These are phyloP conservation scores for Nothophytophthora sp. DNA, from an alignment of 352 stramenopile species.

Conservation along the genomic window DNA sequence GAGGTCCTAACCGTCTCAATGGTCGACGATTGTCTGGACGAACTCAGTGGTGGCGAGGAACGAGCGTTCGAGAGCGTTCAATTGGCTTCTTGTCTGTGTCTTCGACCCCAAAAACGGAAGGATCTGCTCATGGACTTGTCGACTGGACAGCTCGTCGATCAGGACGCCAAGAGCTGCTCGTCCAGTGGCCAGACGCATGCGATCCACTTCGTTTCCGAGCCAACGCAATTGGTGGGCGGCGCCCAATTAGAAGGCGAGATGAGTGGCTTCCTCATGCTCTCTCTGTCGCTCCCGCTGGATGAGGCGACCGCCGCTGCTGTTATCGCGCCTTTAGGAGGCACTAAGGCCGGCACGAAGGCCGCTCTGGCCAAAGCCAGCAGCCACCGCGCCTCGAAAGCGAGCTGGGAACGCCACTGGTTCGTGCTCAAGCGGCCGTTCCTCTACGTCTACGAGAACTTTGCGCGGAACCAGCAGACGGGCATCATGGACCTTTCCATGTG, in stretches of 20 bases:
- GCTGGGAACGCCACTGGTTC: constrained; percentile 80
- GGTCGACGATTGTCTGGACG: constrained; percentile 34
- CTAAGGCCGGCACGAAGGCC: constrained; percentile 1
- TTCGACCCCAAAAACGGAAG: constrained; percentile 47
- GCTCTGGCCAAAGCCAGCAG: constrained; percentile 7
- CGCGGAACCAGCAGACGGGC: constrained; percentile 60
- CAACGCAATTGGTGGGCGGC: constrained; percentile 37
- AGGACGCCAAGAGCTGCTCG: constrained; percentile 2
- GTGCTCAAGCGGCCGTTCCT: constrained; percentile 81
- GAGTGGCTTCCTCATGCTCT: constrained; percentile 78
- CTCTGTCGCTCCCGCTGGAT: constrained; percentile 44
- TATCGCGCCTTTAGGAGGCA: constrained; percentile 20
- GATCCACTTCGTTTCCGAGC: constrained; percentile 62
- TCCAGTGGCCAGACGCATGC: constrained; percentile 8
- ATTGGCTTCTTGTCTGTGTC: constrained; percentile 41
- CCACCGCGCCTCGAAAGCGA: constrained; percentile 2
- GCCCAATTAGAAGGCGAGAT: constrained; percentile 49
- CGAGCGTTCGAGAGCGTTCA: constrained; percentile 51
- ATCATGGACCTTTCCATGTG: constrained; percentile 75
- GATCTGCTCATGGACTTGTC: constrained; percentile 49
- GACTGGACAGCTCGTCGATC: constrained; percentile 34
- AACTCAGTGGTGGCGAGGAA: constrained; percentile 28
- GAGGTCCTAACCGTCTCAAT: constrained; percentile 24
- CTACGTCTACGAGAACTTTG: constrained; percentile 74
- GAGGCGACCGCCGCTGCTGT: constrained; percentile 43